Evolutionary conservation across 495 filamentous ascomycete species (phyloP).

Genomic region (Penicillium daleae): DNA sequence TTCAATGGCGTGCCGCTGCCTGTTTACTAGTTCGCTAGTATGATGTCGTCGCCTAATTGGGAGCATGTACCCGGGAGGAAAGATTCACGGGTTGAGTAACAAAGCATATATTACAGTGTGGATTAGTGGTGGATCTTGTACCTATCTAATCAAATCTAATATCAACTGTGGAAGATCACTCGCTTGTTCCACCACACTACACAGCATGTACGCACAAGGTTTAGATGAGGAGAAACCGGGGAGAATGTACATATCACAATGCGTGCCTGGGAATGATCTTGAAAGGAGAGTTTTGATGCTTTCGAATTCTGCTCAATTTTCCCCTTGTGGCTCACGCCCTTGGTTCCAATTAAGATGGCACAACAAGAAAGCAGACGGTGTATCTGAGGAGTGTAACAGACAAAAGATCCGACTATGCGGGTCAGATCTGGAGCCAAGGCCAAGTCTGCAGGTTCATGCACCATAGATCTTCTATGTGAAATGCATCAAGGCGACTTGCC

Average conservation of each 20-base stretch:
- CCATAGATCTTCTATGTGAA: too few relatives aligned
- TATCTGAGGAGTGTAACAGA: background rate
- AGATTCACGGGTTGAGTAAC: background rate
- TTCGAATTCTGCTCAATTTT: background rate
- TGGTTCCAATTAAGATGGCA: background rate
- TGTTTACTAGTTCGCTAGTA: slow-evolving; percentile 23
- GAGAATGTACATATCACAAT: too few relatives aligned
- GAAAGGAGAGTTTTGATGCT: background rate
- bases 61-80: background rate
- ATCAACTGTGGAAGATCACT: background rate
- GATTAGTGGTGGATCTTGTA: background rate
- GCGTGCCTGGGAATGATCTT: background rate
- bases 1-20: slow-evolving; percentile 32
- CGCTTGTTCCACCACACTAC: too few relatives aligned
- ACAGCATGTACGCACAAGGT: too few relatives aligned
- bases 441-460: too few relatives aligned
- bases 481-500: too few relatives aligned
- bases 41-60: background rate
- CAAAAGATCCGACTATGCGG: background rate
- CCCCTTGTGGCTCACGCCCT: background rate
- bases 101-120: background rate
- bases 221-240: too few relatives aligned
- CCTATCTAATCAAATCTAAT: background rate
- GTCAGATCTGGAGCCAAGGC: too few relatives aligned
- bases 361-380: background rate